Base-by-base conservation (phyloP, 352 stramenopile genomes). In the Globisporangium cystogenes region DNA sequence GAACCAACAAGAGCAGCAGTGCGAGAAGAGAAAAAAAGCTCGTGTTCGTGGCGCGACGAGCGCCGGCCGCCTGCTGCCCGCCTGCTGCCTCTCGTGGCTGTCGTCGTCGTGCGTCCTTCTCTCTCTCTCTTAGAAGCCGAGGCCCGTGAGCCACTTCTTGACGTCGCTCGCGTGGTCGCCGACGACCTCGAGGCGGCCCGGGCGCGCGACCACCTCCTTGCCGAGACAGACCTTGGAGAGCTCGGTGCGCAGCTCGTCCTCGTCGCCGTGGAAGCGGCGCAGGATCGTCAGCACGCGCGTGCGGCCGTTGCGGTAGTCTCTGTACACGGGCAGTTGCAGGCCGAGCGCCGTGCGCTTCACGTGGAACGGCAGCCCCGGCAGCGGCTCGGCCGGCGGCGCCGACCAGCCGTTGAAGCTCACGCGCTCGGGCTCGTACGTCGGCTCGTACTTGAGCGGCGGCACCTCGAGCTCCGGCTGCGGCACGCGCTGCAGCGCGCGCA, bases 341-440 rank as follows among this genome's bases (percentile, higher is more conserved):
- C 83, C 83, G 36, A 83, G 60, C 27, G 78, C 74, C 47, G 85
- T 95, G 61, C 85, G 82, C 77, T 93, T 91, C 24, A 95, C 76
- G 36, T 71, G 57, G 65, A 93, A 92, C 29, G 82, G 83, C 31
- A 94, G 43, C 40, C 67, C 67, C 1, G 76, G 64, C 49, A 92
- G 59, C 44, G 82, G 79, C 51, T 67, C 56, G 61, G 84, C 79
- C 4, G 81, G 78, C 39, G 83, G 81, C 21, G 83, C 76, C 29
- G 81, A 89, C 83, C 83, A 94, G 61, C 83, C 83, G 60, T 94
- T 94, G 68, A 94, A 94, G 72, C 81, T 92, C 66, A 94, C 83
- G 45, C 79, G 84, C 62, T 82, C 72, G 1, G 83, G 83, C 53
- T 83, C 68, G 44, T 92, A 94, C 40, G 81, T 89, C 16, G 83